Percentiles rank a stretch among this genome's conserved stretches.
phyloP scores from a whole-genome alignment of 75 land plant genomes.

The Sequoiadendron giganteum region DNA sequence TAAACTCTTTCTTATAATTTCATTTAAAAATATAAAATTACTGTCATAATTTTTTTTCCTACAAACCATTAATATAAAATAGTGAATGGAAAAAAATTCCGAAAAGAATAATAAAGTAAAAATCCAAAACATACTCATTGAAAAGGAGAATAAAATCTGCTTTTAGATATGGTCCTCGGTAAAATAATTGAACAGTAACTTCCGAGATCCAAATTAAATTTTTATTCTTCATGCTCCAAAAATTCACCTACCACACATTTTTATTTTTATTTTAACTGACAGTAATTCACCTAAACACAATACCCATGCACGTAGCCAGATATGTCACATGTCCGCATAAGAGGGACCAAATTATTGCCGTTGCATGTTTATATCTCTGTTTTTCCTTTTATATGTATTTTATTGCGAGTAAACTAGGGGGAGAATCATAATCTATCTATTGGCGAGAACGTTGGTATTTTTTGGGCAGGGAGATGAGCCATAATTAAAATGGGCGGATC shows the following conservation, averaged over 20 bases:
- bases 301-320: not conserved
- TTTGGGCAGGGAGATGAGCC: not conserved
- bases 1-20: no score
- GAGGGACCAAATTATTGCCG: not conserved
- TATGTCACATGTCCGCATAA: not conserved
- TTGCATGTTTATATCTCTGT: not conserved
- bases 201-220: no score
- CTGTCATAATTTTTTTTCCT: no score
- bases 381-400: not conserved
- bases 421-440: not conserved
- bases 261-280: not conserved
- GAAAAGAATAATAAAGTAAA: no score
- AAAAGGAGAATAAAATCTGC: no score
- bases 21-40: no score
- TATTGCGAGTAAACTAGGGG: not conserved
- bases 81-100: no score
- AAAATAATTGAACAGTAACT: no score
- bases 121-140: no score
- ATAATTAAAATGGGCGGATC: not conserved
- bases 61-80: no score
- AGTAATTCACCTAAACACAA: not conserved
- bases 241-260: not conserved
- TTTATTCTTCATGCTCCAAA: no score
- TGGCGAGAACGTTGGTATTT: not conserved
- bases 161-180: no score